Evolutionary conservation across 129 eudicot genomes (phyloP), one percentile per base, ranked within the genome.

Genomic region (Pittosporum tobira): DNA sequence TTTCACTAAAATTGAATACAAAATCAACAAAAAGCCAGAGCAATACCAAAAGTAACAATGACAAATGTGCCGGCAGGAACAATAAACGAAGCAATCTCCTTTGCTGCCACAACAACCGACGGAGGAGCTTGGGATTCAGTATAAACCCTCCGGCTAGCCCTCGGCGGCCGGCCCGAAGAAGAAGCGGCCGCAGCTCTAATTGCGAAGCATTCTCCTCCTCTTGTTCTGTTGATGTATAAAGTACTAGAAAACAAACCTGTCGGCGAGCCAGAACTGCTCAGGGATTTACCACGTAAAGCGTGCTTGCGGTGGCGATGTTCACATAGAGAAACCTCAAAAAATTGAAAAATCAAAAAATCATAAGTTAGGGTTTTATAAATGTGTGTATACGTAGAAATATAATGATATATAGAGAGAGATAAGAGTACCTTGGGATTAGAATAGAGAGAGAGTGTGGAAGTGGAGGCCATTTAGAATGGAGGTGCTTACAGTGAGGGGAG

Each of bases 1-100:
- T n/a, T n/a, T n/a, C n/a, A 0, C 5, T 1, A 2, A 47, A 28
- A 45, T 14, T 3, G 5, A 34, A 28, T 12, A 34, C 6, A 43
- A 15, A 14, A 60, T 5, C 52, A 44, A 20, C 3, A 60, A 63
- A 36, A 21, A 22, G 52, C n/a, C 61, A 24, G 61, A 77, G 11
- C 61, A 48, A 75, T 83, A 91, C 98, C 96, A 51, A 86, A 83
- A 57, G 90, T 67, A 27, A 71, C 81, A 29, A 75, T 87, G 19
- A 86, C 29, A 26, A 91, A 73, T 4, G 81, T 72, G 26, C 89
- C 88, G 22, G 77, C 76, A 21, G 90, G 87, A 47, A 67, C 60
- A 26, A 81, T 62, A 66, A 48, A 43, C 3, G 89, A 66, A 51
- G 78, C 75, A 73, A 83, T 67, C 47, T 70, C 84, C 73, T 75